Conservation (phyloP, 768 basidiomycete genomes). For the Dioszegia crocea region DNA sequence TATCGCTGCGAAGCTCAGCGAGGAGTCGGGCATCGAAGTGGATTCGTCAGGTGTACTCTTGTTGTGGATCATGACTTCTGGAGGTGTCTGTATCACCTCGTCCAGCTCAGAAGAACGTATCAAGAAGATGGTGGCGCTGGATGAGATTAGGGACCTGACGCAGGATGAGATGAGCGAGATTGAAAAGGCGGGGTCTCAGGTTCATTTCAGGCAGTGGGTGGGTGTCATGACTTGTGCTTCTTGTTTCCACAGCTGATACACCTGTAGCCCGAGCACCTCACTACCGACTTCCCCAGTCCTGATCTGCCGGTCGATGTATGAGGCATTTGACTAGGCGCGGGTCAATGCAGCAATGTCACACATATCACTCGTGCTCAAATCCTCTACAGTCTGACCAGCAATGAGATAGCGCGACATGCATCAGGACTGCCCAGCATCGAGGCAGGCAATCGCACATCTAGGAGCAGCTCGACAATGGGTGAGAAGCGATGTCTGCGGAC, state of each 20-base stretch:
- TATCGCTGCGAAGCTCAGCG: slow-evolving; percentile 25
- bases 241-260: no score
- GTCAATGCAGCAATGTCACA: no score
- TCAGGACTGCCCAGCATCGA: no score
- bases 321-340: no score
- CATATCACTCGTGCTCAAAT: no score
- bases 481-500: no score
- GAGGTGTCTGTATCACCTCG: slow-evolving; percentile 41
- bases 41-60: slow-evolving; percentile 34
- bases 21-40: slow-evolving; percentile 31
- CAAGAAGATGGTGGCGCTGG: slow-evolving; percentile 24
- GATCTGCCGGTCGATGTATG: slow-evolving; percentile 14
- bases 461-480: no score
- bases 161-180: slow-evolving; percentile 47
- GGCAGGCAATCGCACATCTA: no score
- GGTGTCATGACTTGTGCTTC: neutral
- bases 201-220: slow-evolving; percentile 41
- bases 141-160: slow-evolving; percentile 25
- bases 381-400: no score
- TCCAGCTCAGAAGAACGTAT: slow-evolving; percentile 25
- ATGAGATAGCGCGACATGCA: no score
- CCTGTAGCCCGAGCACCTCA: slow-evolving; percentile 45
- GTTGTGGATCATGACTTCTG: slow-evolving; percentile 43
- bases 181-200: slow-evolving; percentile 31
- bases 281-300: slow-evolving; percentile 35